phyloP scores from a whole-genome alignment of 1,139 yeast genomes.

The Candida smagusa region DNA sequence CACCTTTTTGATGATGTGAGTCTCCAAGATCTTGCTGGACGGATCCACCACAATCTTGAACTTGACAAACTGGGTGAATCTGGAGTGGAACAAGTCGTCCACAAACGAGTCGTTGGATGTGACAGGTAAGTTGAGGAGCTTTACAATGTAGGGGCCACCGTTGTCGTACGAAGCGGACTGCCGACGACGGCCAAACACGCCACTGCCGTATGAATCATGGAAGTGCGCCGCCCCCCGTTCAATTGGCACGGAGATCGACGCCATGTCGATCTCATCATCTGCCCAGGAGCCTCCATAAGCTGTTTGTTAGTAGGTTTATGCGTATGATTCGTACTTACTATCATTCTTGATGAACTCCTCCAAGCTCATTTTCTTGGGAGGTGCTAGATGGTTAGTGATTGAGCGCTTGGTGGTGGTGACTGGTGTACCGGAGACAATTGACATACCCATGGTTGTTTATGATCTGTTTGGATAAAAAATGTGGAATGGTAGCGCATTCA shows the following conservation, averaged over 20 bases:
- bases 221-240: slow-evolving; percentile 10
- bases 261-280: slow-evolving; percentile 69
- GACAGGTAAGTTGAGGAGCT: slow-evolving; percentile 49
- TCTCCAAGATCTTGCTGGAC: slow-evolving; percentile 36
- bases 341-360: slow-evolving; percentile 53
- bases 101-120: slow-evolving; percentile 36
- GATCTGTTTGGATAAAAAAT: slow-evolving; percentile 6
- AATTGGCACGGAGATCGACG: slow-evolving; percentile 60
- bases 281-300: slow-evolving; percentile 67
- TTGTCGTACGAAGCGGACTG: slow-evolving; percentile 15
- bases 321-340: slow-evolving; percentile 34
- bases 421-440: not conserved
- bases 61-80: slow-evolving; percentile 39
- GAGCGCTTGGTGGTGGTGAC: not conserved
- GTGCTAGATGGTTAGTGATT: slow-evolving; percentile 13
- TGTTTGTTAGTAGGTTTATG: slow-evolving; percentile 5
- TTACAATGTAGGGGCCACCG: slow-evolving; percentile 59
- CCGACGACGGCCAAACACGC: slow-evolving; percentile 3
- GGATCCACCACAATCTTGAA: slow-evolving; percentile 45
- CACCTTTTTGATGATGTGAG: slow-evolving; percentile 45
- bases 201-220: not conserved
- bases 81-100: slow-evolving; percentile 41
- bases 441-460: slow-evolving; percentile 9
- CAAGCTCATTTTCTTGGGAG: slow-evolving; percentile 47
- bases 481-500: slow-evolving; percentile 5